Evolutionary conservation across 228 moss, liverwort and hornwort genomes (phyloP), one percentile per base, ranked within the genome.

Genomic region (Sphagnum fallax): DNA sequence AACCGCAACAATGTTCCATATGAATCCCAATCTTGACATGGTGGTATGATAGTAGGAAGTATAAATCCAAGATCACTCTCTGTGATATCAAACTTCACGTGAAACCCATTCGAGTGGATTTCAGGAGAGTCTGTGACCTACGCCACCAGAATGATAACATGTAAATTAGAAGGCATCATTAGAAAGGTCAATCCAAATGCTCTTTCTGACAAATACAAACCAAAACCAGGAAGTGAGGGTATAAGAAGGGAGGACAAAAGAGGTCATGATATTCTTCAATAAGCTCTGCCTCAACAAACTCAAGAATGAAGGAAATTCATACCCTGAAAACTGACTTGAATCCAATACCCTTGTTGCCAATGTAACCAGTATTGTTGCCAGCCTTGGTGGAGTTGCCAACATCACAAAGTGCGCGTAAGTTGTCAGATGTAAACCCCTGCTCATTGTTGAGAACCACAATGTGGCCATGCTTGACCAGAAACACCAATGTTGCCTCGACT

Each of bases 261-360:
- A 32, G 2, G 32, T 32, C 32, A 32, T 32, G 32, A 32, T 32
- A 32, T 1, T 32, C 32, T 32, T 32, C 32, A 32, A 32, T 32
- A 2, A 32, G 32, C 3, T 32, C 32, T 32, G 32, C 32, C 32
- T 32, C 32, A 32, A 32, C 32, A 32, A 32, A 32, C 32, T 32
- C 2, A 2, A 32, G 32, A 32, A 32, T 32, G 32, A 32, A 32
- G 32, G 32, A 32, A 32, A 32, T 63, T 18, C 82, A 74, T 85
- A 93, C 97, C 91, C 93, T 88, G 72, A 97, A 97, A 12, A 93
- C 97, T 16, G 97, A 97, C 72, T 93, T 97, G 57, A 97, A 97
- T 63, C 97, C 97, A 58, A 97, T 97, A 63, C 97, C 97, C 85
- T 97, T 97, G 73, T 97, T 93, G 65, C 97, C 97, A 73, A 97